Percentiles rank a stretch among this genome's conserved stretches.
Evolutionary conservation across 192 early-diverging fungal genomes (phyloP).

Genomic region (Martensiomyces pterosporus): DNA sequence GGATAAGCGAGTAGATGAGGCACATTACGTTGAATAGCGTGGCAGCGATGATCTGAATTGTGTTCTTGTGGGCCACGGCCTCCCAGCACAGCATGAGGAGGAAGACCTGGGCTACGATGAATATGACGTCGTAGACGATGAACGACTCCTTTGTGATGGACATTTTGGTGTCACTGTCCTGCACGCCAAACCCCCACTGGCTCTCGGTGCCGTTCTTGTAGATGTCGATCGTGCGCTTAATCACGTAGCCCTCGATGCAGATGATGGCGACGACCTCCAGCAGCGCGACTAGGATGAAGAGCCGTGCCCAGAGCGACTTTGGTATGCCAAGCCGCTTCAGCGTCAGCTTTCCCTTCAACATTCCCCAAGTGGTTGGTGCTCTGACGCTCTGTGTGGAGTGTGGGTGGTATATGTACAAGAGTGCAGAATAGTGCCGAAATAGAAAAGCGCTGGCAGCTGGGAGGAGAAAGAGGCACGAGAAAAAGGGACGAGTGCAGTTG

Average conservation of each 20-base stretch:
- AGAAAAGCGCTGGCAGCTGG: background rate
- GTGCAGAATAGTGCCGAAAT: background rate
- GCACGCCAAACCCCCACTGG: conserved; percentile 47
- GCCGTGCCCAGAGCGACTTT: conserved; percentile 47
- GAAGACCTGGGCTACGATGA: conserved; percentile 84
- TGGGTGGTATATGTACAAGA: conserved; percentile 1
- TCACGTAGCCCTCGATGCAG: conserved; percentile 49
- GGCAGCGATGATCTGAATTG: conserved; percentile 80
- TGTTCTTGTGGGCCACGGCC: conserved; percentile 90
- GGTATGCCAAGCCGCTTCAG: conserved; percentile 45
- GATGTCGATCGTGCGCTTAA: conserved; percentile 47
- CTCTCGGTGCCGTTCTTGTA: conserved; percentile 49
- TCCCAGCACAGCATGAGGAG: conserved; percentile 78
- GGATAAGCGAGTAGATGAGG: conserved; percentile 53
- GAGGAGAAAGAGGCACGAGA: too few relatives aligned
- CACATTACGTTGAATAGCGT: conserved; percentile 59
- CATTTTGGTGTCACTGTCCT: conserved; percentile 33
- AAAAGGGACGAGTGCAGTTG: too few relatives aligned
- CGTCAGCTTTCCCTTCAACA: conserved; percentile 21
- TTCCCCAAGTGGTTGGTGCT: too few relatives aligned
- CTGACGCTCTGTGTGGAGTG: too few relatives aligned
- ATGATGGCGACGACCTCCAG: conserved; percentile 49
- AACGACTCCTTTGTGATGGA: conserved; percentile 49
- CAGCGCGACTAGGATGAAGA: conserved; percentile 41
- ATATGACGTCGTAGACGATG: conserved; percentile 81